These are phyloP conservation scores for Moelleriella libera DNA, from an alignment of 2,329 filamentous ascomycete species.

Conservation along the genomic window DNA sequence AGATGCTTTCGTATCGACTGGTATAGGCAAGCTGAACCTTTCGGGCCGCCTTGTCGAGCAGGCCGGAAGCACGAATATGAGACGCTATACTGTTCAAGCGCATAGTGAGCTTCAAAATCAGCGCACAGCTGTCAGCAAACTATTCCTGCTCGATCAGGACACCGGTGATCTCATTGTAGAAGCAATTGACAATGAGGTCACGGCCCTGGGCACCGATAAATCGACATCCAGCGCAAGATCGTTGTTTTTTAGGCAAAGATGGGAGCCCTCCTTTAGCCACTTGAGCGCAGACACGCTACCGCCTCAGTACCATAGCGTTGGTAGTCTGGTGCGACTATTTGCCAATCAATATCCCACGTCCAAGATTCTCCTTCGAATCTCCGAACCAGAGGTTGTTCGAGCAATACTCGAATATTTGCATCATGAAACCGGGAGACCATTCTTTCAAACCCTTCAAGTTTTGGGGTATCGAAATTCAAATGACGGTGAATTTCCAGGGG, in stretches of 20 bases:
- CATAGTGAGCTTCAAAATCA: no score
- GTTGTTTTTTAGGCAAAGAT: constrained; percentile 10
- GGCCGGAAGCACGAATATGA: no score
- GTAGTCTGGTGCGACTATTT: constrained; percentile 9
- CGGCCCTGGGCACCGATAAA: neutral
- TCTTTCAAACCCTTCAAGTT: no score
- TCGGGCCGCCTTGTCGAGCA: neutral
- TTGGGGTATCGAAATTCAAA: no score
- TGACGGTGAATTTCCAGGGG: no score
- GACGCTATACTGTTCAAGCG: no score
- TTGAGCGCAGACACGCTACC: neutral
- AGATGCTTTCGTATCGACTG: neutral
- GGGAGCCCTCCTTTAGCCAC: constrained; percentile 10
- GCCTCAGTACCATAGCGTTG: no score
- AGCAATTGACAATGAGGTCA: neutral
- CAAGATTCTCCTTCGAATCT: constrained; percentile 7
- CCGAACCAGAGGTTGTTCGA: no score
- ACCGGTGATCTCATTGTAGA: neutral
- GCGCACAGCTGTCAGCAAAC: no score
- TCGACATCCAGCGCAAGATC: constrained; percentile 8
- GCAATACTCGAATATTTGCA: no score
- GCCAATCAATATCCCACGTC: constrained; percentile 11
- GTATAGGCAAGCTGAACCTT: neutral
- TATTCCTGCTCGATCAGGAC: no score
- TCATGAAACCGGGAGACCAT: no score